phyloP scores from a whole-genome alignment of 2,329 filamentous ascomycete genomes.

The Alternaria brassicicola region DNA sequence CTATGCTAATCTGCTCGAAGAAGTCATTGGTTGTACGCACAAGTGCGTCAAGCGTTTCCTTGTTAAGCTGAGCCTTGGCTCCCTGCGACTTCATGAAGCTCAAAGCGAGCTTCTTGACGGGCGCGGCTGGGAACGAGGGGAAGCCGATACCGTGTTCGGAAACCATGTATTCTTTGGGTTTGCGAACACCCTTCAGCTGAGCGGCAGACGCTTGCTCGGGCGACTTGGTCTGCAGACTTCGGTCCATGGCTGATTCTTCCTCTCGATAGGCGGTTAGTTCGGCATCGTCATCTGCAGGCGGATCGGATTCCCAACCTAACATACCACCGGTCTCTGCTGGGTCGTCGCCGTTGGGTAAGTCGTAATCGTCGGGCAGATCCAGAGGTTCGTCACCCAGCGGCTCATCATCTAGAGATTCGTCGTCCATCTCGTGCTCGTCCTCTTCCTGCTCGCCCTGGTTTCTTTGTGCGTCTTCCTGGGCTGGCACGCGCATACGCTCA shows the following conservation, averaged over 20 bases:
- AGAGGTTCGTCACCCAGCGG: slow-evolving; percentile 23
- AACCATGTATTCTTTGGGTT: slow-evolving; percentile 59
- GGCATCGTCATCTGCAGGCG: slow-evolving; percentile 29
- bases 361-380: slow-evolving; percentile 34
- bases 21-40: slow-evolving; percentile 88
- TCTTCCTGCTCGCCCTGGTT: slow-evolving; percentile 13
- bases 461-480: slow-evolving; percentile 21
- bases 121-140: slow-evolving; percentile 72
- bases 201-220: slow-evolving; percentile 25
- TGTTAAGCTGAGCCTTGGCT: slow-evolving; percentile 71
- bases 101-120: slow-evolving; percentile 74
- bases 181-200: slow-evolving; percentile 32
- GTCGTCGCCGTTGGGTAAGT: slow-evolving; percentile 23
- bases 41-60: slow-evolving; percentile 75
- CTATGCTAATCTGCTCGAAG: slow-evolving; percentile 84
- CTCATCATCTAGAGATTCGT: slow-evolving; percentile 27
- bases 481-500: slow-evolving; percentile 36
- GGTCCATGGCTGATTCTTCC: slow-evolving; percentile 44
- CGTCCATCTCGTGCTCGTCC: slow-evolving; percentile 7
- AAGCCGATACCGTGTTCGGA: slow-evolving; percentile 78
- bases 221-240: slow-evolving; percentile 39
- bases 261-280: slow-evolving; percentile 45
- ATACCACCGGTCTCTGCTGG: slow-evolving; percentile 23
- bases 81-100: slow-evolving; percentile 72
- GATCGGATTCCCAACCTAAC: slow-evolving; percentile 42